Evolutionary conservation across 139 green algal genomes (phyloP), one percentile per base, ranked within the genome.

Genomic region (Mesotaenium endlicherianum): DNA sequence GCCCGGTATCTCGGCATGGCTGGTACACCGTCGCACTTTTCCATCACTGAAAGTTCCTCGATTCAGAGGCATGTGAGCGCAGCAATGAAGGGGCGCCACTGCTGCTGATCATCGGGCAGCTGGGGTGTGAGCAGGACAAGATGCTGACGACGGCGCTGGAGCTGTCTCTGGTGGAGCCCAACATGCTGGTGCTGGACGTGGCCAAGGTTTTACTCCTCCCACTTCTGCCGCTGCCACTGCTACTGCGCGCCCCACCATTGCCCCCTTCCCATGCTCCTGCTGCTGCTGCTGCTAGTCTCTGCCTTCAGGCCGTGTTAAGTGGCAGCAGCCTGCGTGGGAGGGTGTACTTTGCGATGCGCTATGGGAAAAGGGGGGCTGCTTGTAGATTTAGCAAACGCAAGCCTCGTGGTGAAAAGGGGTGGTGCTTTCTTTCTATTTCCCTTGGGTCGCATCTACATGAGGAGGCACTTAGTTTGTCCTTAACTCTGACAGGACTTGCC

Each of bases 101-200:
- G n/a, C n/a, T n/a, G n/a, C n/a, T 1, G 50, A 20, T 1, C 50
- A 2, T 59, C 17, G 50, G 50, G 50, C 20, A 59, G 50, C 1
- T 59, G 50, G 50, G 50, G 50, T 2, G 1, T 59, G 50, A 20
- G 50, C 72, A 80, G 72, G 72, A 80, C 2, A 26, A 71, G 41
- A 70, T 80, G 72, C 72, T 80, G 34, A 36, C 50, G 20, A 80
- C 72, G 1, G 72, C 72, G 1, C 72, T 80, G 42, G 72, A 80
- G 72, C 31, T 31, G 0, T 80, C 72, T 2, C 34, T 80, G 40
- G 72, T 80, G 42, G 42, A 71, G n/a, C 72, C 72, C 8, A 80
- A 80, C 50, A 80, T 80, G 72, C 50, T 80, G 30, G 72, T 80
- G 34, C 31, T 80, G 2, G 72, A 80, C 36, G 31, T 80, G 0